Percentiles rank a stretch among this genome's conserved stretches.
phyloP scores from a whole-genome alignment of 345 rosid genomes.

The Eucalyptus polybractea region DNA sequence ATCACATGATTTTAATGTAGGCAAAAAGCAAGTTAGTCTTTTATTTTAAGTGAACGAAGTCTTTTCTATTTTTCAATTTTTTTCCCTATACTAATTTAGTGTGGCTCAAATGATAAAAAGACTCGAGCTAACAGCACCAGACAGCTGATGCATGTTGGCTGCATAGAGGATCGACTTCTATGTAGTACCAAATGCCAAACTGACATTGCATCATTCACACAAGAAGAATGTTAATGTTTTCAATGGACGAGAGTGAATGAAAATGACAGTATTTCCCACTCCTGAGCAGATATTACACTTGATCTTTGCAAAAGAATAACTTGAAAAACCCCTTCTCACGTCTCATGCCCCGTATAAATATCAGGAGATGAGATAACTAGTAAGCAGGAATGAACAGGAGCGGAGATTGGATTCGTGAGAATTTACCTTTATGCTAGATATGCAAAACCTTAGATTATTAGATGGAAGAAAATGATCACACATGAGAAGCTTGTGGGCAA shows the following conservation, averaged over 20 bases:
- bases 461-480: background rate
- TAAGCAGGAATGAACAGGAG: no score
- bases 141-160: background rate
- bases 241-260: background rate
- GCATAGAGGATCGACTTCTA: background rate
- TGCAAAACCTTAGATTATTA: background rate
- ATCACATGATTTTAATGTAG: background rate
- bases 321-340: background rate
- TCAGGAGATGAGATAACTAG: fast-evolving
- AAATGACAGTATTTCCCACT: background rate
- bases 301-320: background rate
- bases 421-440: background rate
- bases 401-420: background rate
- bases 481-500: background rate
- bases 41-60: background rate
- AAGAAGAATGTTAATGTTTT: background rate
- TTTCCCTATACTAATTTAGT: background rate
- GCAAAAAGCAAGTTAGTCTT: background rate
- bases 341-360: fast-evolving
- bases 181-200: background rate
- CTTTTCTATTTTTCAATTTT: background rate
- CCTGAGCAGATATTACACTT: background rate
- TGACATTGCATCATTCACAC: background rate
- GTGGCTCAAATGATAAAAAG: background rate
- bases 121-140: background rate